phyloP scores from a whole-genome alignment of 768 basidiomycete genomes.

The Rhizopogon vinicolor region DNA sequence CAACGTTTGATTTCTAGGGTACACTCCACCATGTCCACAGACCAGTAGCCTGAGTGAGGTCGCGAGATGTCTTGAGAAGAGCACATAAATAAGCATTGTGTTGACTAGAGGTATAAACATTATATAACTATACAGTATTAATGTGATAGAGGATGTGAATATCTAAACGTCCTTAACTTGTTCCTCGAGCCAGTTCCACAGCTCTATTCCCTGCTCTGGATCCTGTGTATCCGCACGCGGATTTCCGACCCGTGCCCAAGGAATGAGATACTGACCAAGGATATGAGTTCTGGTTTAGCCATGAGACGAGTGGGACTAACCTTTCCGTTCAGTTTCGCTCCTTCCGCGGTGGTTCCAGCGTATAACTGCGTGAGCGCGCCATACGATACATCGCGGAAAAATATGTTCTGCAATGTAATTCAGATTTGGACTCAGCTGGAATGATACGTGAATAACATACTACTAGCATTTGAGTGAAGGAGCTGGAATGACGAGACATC shows the following conservation, averaged over 20 bases:
- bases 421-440: not conserved
- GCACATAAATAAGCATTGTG: no score
- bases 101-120: no score
- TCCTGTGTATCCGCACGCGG: constrained; percentile 29
- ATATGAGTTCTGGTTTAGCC: no score
- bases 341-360: constrained; percentile 42
- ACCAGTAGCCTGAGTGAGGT: no score
- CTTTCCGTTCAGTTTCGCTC: no score
- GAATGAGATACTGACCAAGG: constrained; percentile 15
- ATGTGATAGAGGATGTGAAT: not conserved
- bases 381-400: constrained; percentile 11
- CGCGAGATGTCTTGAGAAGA: no score
- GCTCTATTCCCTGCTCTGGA: constrained; percentile 19
- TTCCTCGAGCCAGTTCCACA: no score
- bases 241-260: constrained; percentile 40
- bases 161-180: constrained; percentile 1
- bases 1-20: no score
- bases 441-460: constrained; percentile 5
- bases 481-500: constrained; percentile 10
- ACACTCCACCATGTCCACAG: no score
- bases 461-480: not conserved
- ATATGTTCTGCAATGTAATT: not conserved
- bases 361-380: constrained; percentile 22
- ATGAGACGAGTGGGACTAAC: constrained; percentile 15
- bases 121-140: constrained; percentile 9